Conservation (phyloP, 2,329 filamentous ascomycete genomes). For the Daldinia sp. region DNA sequence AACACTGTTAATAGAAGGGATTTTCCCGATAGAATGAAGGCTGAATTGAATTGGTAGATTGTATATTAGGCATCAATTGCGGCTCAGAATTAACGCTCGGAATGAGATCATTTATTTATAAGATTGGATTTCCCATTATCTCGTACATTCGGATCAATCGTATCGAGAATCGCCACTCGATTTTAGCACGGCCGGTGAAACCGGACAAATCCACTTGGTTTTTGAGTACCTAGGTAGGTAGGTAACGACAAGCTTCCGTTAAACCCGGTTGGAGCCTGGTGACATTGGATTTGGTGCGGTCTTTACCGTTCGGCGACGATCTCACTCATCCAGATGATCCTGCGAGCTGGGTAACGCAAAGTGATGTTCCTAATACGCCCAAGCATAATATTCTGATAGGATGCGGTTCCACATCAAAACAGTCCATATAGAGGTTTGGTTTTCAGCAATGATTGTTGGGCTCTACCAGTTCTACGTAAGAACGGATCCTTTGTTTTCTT, state of each 20-base stretch:
- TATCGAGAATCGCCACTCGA: conserved; percentile 28
- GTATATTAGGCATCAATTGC: conserved; percentile 1
- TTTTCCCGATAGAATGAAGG: background rate
- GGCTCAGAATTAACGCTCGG: conserved; percentile 2
- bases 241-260: conserved; percentile 17
- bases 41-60: conserved; percentile 6
- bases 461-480: background rate
- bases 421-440: background rate
- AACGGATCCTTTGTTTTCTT: conserved; percentile 13
- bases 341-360: background rate
- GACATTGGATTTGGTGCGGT: conserved; percentile 1
- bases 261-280: conserved; percentile 22
- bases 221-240: no score
- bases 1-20: background rate
- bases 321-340: background rate
- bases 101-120: conserved; percentile 27
- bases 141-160: conserved; percentile 27
- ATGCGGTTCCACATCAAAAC: conserved; percentile 4
- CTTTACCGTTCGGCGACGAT: conserved; percentile 9
- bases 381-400: background rate
- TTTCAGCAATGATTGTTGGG: background rate
- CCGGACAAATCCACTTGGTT: conserved; percentile 12
- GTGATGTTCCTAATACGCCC: background rate
- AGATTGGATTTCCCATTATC: conserved; percentile 6
- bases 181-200: conserved; percentile 19